Evolutionary conservation across 2,329 filamentous ascomycete genomes (phyloP).

Genomic region (Calonectria naviculata): DNA sequence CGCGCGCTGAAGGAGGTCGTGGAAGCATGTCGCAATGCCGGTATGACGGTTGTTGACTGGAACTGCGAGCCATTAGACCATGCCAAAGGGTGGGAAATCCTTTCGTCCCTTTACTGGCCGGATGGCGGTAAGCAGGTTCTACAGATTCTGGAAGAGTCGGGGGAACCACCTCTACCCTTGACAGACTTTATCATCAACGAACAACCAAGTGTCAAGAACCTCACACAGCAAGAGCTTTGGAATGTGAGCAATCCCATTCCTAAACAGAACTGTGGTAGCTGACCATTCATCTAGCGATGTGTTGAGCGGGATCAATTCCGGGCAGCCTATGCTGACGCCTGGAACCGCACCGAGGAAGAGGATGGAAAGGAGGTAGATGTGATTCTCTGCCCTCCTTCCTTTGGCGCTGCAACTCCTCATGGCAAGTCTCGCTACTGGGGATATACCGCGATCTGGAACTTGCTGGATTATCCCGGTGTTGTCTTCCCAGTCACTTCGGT

Average conservation of each 20-base stretch:
- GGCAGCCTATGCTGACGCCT: slow-evolving; percentile 48
- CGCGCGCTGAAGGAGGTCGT: slow-evolving; percentile 67
- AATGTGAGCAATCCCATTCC: slow-evolving; percentile 35
- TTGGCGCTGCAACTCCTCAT: slow-evolving; percentile 60
- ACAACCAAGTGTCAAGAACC: slow-evolving; percentile 52
- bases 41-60: slow-evolving; percentile 66
- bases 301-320: slow-evolving; percentile 53
- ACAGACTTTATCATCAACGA: slow-evolving; percentile 70
- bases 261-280: background rate
- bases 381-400: slow-evolving; percentile 69
- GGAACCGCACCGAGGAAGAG: slow-evolving; percentile 47
- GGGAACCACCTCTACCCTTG: slow-evolving; percentile 69
- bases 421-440: slow-evolving; percentile 64
- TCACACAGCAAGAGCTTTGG: slow-evolving; percentile 55
- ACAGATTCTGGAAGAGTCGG: slow-evolving; percentile 60
- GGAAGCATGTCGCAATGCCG: slow-evolving; percentile 57
- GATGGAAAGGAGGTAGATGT: slow-evolving; percentile 61
- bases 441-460: slow-evolving; percentile 76
- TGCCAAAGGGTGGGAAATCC: slow-evolving; percentile 58
- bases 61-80: slow-evolving; percentile 66
- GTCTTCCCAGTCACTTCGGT: slow-evolving; percentile 66
- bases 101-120: slow-evolving; percentile 62
- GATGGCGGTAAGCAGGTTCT: slow-evolving; percentile 68
- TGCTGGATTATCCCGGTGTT: slow-evolving; percentile 73
- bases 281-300: slow-evolving; percentile 41